These are phyloP conservation scores for Hammondia hammondi DNA, from an alignment of 169 alveolate species.

Conservation along the genomic window DNA sequence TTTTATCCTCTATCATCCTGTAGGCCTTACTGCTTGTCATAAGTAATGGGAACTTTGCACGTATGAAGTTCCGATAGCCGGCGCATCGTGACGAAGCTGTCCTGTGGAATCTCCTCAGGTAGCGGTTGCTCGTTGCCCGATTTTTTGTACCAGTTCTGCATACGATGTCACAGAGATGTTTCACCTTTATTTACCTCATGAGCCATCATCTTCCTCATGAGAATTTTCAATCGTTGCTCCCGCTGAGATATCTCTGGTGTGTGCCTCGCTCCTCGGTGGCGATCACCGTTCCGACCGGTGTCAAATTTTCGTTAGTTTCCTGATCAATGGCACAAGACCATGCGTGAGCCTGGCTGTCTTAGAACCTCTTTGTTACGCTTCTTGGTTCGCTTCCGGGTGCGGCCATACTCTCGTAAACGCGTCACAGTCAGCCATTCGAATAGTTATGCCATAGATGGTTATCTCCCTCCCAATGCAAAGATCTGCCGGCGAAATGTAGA, in stretches of 20 bases:
- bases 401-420: constrained; percentile 81
- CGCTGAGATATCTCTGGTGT: too few species aligned
- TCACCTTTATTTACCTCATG: too few species aligned
- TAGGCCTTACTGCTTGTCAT: constrained; percentile 30
- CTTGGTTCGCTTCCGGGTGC: not conserved
- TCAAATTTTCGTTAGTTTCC: too few species aligned
- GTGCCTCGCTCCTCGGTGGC: too few species aligned
- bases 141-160: not conserved
- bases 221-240: too few species aligned
- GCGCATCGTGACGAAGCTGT: not conserved
- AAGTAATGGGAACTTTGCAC: constrained; percentile 21
- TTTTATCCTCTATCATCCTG: not conserved
- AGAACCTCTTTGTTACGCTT: not conserved
- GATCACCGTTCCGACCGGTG: too few species aligned
- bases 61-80: not conserved
- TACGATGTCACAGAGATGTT: too few species aligned
- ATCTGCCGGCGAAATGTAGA: constrained; percentile 78
- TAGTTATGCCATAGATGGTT: constrained; percentile 80
- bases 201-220: too few species aligned
- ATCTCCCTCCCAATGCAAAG: constrained; percentile 82
- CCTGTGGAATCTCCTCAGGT: not conserved
- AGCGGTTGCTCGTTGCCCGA: not conserved
- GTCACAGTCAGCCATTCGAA: constrained; percentile 82
- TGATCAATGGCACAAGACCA: not conserved
- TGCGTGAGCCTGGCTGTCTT: not conserved